Percentiles rank a stretch among this genome's conserved stretches.
Evolutionary conservation across 352 stramenopile species (phyloP).

Genomic region (Phytopythium aichiense): DNA sequence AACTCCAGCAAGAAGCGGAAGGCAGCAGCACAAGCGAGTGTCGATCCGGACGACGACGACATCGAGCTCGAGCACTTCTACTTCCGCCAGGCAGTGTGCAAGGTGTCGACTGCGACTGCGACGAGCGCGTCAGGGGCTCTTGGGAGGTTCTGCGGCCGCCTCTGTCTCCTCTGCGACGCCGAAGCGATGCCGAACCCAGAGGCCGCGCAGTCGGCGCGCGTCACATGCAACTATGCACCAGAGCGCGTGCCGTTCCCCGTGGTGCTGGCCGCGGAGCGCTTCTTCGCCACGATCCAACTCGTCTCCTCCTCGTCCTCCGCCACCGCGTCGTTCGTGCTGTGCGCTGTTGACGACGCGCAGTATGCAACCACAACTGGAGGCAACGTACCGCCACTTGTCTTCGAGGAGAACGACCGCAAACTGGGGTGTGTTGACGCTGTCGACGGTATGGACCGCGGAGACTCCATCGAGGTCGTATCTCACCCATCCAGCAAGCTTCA

Average conservation of each 20-base stretch:
- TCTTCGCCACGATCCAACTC: slow-evolving; percentile 42
- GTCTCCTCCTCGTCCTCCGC: not conserved
- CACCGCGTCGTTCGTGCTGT: slow-evolving; percentile 37
- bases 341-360: slow-evolving; percentile 48
- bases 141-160: slow-evolving; percentile 35
- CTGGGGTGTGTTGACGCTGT: slow-evolving; percentile 32
- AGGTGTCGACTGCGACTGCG: slow-evolving; percentile 33
- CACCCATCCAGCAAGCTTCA: slow-evolving; percentile 57
- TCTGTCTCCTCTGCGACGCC: slow-evolving; percentile 51
- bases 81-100: slow-evolving; percentile 62
- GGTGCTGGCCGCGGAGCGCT: slow-evolving; percentile 35
- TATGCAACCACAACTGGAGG: slow-evolving; percentile 37
- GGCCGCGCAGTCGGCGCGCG: slow-evolving; percentile 29
- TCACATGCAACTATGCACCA: slow-evolving; percentile 49
- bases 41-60: slow-evolving; percentile 28
- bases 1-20: not conserved
- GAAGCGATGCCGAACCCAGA: slow-evolving; percentile 39
- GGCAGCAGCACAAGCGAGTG: not conserved
- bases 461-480: slow-evolving; percentile 47
- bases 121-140: slow-evolving; percentile 43
- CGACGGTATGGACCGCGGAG: slow-evolving; percentile 1
- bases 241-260: slow-evolving; percentile 44
- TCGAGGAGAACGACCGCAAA: slow-evolving; percentile 59
- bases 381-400: slow-evolving; percentile 38
- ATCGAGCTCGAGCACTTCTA: slow-evolving; percentile 57